phyloP scores from a whole-genome alignment of 768 basidiomycete species.

The Termitomyces sp. region DNA sequence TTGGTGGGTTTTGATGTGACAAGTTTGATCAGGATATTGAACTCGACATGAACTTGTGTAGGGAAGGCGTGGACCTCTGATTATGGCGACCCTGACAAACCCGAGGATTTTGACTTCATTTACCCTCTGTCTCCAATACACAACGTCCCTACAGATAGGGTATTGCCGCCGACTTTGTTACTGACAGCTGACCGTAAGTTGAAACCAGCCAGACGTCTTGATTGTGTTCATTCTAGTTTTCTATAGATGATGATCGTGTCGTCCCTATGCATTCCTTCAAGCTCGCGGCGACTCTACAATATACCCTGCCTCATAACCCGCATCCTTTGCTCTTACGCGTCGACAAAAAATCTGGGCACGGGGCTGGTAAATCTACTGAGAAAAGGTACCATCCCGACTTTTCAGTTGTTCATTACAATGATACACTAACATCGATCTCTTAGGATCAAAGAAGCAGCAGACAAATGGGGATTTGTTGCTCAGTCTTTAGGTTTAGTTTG shows the following conservation, averaged over 20 bases:
- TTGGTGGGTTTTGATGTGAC: slow-evolving; percentile 40
- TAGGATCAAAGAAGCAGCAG: slow-evolving; percentile 74
- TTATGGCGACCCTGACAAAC: slow-evolving; percentile 72
- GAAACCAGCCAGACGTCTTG: background rate
- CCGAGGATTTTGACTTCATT: slow-evolving; percentile 84
- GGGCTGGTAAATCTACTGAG: slow-evolving; percentile 74
- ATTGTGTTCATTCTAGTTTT: background rate
- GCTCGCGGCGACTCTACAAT: slow-evolving; percentile 73
- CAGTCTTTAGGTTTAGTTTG: slow-evolving; percentile 56
- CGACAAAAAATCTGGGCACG: slow-evolving; percentile 79
- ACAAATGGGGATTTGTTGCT: slow-evolving; percentile 69
- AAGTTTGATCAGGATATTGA: slow-evolving; percentile 6
- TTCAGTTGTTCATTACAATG: background rate
- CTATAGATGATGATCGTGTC: slow-evolving; percentile 78
- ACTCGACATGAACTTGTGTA: slow-evolving; percentile 19
- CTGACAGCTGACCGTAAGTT: slow-evolving; percentile 78
- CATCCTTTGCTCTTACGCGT: slow-evolving; percentile 74
- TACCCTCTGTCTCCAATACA: slow-evolving; percentile 78
- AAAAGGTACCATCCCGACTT: slow-evolving; percentile 42
- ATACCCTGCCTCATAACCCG: slow-evolving; percentile 59
- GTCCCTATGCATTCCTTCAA: slow-evolving; percentile 87
- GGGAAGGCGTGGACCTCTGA: slow-evolving; percentile 78
- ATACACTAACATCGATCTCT: slow-evolving; percentile 11
- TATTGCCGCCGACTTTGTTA: slow-evolving; percentile 69
- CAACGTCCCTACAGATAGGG: slow-evolving; percentile 61